Base-by-base conservation (phyloP, 2,329 filamentous ascomycete species). In the Periconia sp. region DNA sequence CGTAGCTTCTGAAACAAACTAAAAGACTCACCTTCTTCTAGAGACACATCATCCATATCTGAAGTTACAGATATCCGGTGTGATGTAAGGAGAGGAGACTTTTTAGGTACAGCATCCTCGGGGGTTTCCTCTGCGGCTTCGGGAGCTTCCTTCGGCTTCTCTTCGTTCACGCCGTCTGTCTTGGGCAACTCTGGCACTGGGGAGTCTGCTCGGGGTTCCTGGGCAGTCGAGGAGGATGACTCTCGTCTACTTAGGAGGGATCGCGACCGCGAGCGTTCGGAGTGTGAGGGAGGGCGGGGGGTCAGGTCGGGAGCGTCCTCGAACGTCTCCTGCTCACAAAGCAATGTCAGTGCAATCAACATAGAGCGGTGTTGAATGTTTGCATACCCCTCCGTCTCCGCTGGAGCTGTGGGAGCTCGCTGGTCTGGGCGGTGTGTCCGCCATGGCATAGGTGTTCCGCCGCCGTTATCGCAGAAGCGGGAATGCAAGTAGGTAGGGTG, bases 271-370 rank as follows among this genome's bases (percentile, higher is more conserved):
- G 62, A 63, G 43, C 56, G 53, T 37, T 65, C 58, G 82, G 56
- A 65, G 49, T 56, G 67, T 52, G 69, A 76, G 61, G 60, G 55
- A 36, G 66, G 66, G 40, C 63, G 65, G 49, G 67, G 61, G 43
- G 61, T 69, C 46, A 78, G 81, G 69, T 89, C 87, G 57, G 83
- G 75, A 56, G 83, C 90, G 77, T 96, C 90, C 73, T 95, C 89
- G 63, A 95, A 95, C 12, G 81, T 82, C 60, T 92, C 86, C 86
- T 89, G 65, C 37, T 38, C 38, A 38, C 39, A 30, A 46, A 43
- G 42, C 39, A 7, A 11, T 17, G 40, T 48, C 36, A 54, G 52
- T 17, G 10, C 6, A 26, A n/a, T 7, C 26, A 31, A 18, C 10
- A 26, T 28, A 52, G 62, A 56, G 43, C n/a, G n/a, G n/a, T n/a